A percentile compares a stretch with the other conserved stretches of the same genome.
Evolutionary conservation across 139 green algal genomes (phyloP).

Genomic region (Nannochloris sp.): DNA sequence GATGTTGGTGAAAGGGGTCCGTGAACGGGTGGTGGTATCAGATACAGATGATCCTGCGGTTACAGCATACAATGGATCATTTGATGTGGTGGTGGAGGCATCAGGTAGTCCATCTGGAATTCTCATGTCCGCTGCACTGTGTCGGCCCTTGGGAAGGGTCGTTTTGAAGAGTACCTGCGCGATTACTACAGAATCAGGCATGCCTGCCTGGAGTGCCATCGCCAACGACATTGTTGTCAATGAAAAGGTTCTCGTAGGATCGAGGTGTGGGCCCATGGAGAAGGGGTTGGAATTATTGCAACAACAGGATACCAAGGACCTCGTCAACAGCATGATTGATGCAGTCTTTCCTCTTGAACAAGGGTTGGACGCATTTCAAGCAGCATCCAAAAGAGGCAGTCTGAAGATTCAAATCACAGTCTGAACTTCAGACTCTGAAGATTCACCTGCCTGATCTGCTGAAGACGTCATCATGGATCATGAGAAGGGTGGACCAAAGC

Average conservation of each 20-base stretch:
- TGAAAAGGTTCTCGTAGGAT: conserved; percentile 47
- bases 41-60: conserved; percentile 2
- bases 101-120: conserved; percentile 40
- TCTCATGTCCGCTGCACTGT: conserved; percentile 30
- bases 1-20: conserved; percentile 33
- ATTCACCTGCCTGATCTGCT: too few relatives aligned
- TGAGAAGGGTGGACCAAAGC: too few relatives aligned
- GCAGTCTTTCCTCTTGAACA: conserved; percentile 31
- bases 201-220: conserved; percentile 39
- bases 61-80: conserved; percentile 15
- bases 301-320: conserved; percentile 17
- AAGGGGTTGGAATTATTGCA: conserved; percentile 38
- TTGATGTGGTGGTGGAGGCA: conserved; percentile 52
- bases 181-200: neutral
- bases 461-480: too few relatives aligned
- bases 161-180: conserved; percentile 62
- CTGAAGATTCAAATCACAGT: conserved; percentile 52
- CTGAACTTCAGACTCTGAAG: neutral
- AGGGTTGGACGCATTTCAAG: conserved; percentile 36
- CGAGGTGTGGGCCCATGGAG: conserved; percentile 53
- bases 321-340: conserved; percentile 39
- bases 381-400: conserved; percentile 34
- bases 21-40: neutral
- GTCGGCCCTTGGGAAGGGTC: conserved; percentile 43
- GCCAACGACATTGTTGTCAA: conserved; percentile 66